Conservation (phyloP, 1,139 yeast genomes). For the Geotrichum klebahnii region DNA sequence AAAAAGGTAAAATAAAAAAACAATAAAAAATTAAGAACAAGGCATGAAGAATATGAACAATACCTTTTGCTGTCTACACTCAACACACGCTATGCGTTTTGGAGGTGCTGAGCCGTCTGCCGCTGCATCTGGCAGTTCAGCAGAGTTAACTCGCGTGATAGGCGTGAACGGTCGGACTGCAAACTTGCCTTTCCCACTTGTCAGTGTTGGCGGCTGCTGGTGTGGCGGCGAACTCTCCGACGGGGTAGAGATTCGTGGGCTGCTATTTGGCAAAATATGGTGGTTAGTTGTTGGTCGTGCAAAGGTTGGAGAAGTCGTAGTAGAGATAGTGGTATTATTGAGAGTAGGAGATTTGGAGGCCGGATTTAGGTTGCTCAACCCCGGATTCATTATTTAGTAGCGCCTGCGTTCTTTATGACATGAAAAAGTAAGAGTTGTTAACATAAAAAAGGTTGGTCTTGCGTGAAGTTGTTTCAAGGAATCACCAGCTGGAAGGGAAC, state of each 20-base stretch:
- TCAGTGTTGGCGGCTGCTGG: not conserved
- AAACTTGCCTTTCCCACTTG: constrained; percentile 6
- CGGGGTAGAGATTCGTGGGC: not conserved
- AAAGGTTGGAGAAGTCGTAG: not conserved
- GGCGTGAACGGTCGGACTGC: constrained; percentile 8
- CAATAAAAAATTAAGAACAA: not conserved
- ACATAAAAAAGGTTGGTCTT: not conserved
- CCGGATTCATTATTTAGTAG: not conserved
- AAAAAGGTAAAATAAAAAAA: no score
- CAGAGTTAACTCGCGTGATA: not conserved
- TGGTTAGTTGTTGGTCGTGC: not conserved
- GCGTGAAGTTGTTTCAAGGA: no score
- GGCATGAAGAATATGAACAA: no score
- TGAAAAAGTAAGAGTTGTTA: not conserved
- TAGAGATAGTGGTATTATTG: no score
- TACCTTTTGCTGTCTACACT: constrained; percentile 88
- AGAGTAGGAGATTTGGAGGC: not conserved
- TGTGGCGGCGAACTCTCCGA: not conserved
- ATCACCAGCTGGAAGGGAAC: no score
- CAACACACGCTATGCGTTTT: constrained; percentile 84
- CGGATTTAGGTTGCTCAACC: not conserved
- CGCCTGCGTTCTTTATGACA: not conserved
- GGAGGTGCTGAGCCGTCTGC: not conserved
- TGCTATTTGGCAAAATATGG: not conserved
- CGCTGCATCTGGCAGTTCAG: not conserved